phyloP scores from a whole-genome alignment of 805 yeast species.

The Yarrowia porcina region DNA sequence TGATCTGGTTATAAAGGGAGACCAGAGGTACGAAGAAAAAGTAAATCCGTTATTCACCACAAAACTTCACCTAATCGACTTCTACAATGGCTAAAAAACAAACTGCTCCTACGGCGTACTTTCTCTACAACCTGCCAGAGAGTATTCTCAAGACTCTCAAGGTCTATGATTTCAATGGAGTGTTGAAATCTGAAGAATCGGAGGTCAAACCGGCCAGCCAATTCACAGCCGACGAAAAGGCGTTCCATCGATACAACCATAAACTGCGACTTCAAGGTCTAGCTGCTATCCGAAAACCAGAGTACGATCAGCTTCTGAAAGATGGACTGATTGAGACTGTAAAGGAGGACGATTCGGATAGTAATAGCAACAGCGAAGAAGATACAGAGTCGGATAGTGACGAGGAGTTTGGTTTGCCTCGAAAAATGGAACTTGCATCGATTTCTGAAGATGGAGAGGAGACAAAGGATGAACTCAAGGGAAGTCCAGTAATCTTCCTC shows the following conservation, averaged over 20 bases:
- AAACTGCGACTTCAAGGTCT: constrained; percentile 8
- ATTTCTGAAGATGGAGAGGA: background rate
- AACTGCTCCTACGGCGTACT: constrained; percentile 5
- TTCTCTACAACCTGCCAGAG: constrained; percentile 23
- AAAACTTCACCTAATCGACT: too few species aligned
- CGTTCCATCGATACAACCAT: constrained; percentile 22
- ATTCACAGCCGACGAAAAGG: constrained; percentile 3
- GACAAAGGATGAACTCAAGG: background rate
- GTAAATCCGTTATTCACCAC: too few species aligned
- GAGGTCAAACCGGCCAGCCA: background rate
- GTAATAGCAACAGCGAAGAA: constrained; percentile 15
- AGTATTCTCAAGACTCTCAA: background rate
- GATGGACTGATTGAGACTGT: background rate
- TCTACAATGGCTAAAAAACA: constrained; percentile 16
- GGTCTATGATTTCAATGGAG: constrained; percentile 22
- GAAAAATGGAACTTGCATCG: constrained; percentile 2
- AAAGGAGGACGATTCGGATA: background rate
- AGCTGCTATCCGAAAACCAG: constrained; percentile 7
- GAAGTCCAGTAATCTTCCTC: constrained; percentile 2
- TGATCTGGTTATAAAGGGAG: background rate
- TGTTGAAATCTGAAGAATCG: background rate
- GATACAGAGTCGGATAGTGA: constrained; percentile 13
- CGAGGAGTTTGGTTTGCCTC: constrained; percentile 12
- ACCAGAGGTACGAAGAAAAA: too few species aligned
- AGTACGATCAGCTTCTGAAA: background rate